A percentile compares a stretch with the other conserved stretches of the same genome.
Conservation (phyloP, 257 asterid species). For the Nyctanthes arbortristis region DNA sequence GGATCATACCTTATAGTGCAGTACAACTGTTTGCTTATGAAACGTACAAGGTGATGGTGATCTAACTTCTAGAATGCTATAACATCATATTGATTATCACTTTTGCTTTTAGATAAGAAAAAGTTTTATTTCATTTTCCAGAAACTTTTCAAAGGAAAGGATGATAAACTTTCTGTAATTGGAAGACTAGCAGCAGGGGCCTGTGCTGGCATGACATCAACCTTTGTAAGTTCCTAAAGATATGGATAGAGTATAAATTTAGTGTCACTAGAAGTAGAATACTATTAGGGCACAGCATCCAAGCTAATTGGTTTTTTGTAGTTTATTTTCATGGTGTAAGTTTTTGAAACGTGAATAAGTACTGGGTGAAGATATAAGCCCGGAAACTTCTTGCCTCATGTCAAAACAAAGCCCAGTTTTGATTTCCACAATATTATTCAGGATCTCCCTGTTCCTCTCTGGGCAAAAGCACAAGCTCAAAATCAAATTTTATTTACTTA, state of each 20-base stretch:
- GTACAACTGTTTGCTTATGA: constrained; percentile 94
- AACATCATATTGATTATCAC: constrained; percentile 16
- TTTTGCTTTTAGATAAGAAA: constrained; percentile 14
- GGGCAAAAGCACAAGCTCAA: neutral
- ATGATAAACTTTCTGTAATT: constrained; percentile 77
- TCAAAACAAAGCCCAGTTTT: neutral
- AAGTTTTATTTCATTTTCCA: constrained; percentile 29
- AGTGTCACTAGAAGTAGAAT: neutral
- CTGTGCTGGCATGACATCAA: constrained; percentile 99
- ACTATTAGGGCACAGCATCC: constrained; percentile 1
- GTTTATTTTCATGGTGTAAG: constrained; percentile 2
- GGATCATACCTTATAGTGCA: constrained; percentile 93
- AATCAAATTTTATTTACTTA: constrained; percentile 1
- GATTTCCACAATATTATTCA: neutral
- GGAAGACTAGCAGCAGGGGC: constrained; percentile 99
- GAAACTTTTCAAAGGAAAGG: constrained; percentile 74
- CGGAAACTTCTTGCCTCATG: constrained; percentile 2
- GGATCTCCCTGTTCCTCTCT: neutral
- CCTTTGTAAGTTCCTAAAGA: constrained; percentile 78
- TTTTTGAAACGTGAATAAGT: neutral
- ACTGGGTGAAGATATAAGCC: constrained; percentile 1
- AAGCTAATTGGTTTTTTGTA: neutral
- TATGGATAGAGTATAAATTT: constrained; percentile 4
- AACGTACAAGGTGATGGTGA: constrained; percentile 75
- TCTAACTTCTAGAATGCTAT: constrained; percentile 17